A percentile compares a stretch with the other conserved stretches of the same genome.
These are phyloP conservation scores for Colletotrichum kahawae DNA, from an alignment of 2,329 filamentous ascomycete species.

Conservation along the genomic window DNA sequence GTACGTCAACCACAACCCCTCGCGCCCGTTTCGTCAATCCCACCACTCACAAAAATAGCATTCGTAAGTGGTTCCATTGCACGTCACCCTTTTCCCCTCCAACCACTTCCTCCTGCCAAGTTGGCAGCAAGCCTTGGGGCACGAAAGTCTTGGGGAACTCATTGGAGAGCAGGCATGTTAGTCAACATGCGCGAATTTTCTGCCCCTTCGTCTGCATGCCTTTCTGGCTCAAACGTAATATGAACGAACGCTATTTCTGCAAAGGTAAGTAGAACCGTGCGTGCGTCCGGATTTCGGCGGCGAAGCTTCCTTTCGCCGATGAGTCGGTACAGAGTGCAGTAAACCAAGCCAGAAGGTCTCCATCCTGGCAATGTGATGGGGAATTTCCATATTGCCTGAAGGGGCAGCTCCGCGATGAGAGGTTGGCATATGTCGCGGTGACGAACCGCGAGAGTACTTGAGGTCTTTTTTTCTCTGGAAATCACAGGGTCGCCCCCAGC, in stretches of 20 bases:
- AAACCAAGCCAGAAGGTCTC: too few relatives aligned
- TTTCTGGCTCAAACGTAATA: not conserved
- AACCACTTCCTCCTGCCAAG: not conserved
- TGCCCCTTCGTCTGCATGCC: too few relatives aligned
- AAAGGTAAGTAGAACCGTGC: not conserved
- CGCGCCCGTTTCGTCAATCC: not conserved
- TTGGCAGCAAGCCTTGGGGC: not conserved
- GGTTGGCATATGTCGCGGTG: not conserved
- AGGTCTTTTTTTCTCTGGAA: not conserved
- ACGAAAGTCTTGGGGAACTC: not conserved
- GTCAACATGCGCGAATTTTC: not conserved
- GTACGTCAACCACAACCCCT: not conserved
- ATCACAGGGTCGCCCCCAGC: not conserved
- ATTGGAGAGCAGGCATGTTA: not conserved
- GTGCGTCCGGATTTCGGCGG: not conserved
- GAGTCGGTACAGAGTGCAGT: not conserved
- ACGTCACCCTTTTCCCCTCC: not conserved
- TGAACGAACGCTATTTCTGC: not conserved
- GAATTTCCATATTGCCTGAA: not conserved
- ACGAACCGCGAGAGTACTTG: not conserved
- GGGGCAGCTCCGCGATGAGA: not conserved
- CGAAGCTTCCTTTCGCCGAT: not conserved
- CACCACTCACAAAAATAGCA: not conserved
- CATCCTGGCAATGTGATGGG: not conserved
- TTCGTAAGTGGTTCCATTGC: not conserved